These are phyloP conservation scores for Seiridium unicorne DNA, from an alignment of 2,329 filamentous ascomycete species.

Conservation along the genomic window DNA sequence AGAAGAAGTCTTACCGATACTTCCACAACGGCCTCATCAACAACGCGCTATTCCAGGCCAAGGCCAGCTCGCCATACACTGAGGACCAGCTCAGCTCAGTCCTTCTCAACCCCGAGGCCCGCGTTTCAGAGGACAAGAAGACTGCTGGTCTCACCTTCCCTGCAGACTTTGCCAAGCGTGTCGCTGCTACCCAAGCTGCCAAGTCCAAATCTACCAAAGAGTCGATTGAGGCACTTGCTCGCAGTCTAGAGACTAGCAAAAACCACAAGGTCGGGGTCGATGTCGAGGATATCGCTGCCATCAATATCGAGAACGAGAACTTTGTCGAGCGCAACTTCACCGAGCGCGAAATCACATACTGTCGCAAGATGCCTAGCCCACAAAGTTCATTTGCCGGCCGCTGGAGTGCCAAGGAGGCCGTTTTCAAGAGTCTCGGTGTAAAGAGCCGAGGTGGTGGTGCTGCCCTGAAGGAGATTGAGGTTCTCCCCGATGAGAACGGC, in stretches of 20 bases:
- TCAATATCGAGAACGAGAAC: conserved; percentile 92
- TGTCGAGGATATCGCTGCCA: conserved; percentile 80
- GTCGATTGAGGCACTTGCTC: conserved; percentile 75
- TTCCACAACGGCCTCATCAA: conserved; percentile 98
- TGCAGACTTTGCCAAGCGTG: conserved; percentile 64
- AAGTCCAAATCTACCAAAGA: conserved; percentile 64
- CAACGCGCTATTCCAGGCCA: conserved; percentile 96
- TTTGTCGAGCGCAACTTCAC: conserved; percentile 97
- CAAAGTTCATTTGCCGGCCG: conserved; percentile 91
- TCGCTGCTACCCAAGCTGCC: conserved; percentile 44
- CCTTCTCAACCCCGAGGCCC: conserved; percentile 90
- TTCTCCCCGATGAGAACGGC: conserved; percentile 75
- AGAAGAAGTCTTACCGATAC: conserved; percentile 98
- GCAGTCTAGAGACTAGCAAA: conserved; percentile 43
- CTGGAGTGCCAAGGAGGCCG: conserved; percentile 97
- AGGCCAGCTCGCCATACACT: conserved; percentile 85
- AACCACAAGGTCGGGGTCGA: conserved; percentile 89
- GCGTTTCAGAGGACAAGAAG: conserved; percentile 85
- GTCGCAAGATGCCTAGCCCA: conserved; percentile 72
- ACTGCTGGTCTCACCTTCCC: conserved; percentile 75
- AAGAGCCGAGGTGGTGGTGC: conserved; percentile 84
- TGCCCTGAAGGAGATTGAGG: conserved; percentile 91
- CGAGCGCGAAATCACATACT: conserved; percentile 78
- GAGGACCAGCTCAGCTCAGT: conserved; percentile 84
- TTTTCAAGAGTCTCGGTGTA: conserved; percentile 95